Evolutionary conservation across 257 asterid genomes (phyloP), one percentile per base, ranked within the genome.

Genomic region (Solanum appendiculatum): DNA sequence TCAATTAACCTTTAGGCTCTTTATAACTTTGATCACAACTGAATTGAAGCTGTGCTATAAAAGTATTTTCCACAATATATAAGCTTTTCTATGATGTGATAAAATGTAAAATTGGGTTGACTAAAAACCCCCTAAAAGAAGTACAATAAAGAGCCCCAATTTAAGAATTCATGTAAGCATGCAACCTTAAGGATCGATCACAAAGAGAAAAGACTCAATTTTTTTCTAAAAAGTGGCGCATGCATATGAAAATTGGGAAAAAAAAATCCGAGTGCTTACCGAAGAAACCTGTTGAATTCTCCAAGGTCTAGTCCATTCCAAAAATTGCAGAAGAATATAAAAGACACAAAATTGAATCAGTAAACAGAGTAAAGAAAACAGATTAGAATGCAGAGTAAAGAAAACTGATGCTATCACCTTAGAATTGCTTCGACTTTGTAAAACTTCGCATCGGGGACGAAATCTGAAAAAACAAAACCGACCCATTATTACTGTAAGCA

Each of bases 351-450:
- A 86, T 12, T 87, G 40, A 66, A 72, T 81, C 46, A 74, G 42
- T 64, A 87, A 11, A 3, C 25, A 54, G 78, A 37, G 1, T 48
- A 16, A 80, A 20, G n/a, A 27, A 88, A 29, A 44, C 42, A 25
- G 37, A 40, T 31, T 36, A 74, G 63, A 34, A 84, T 63, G 81
- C 70, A 66, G 25, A 46, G 31, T 66, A 20, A 44, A 9, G 23
- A 64, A 86, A 25, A 66, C 1, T 3, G 78, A 18, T 9, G 69
- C 15, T 60, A 60, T 36, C 54, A 96, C 99, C 99, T 96, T n/a
- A 96, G 86, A 90, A 96, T 91, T 16, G 98, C 99, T 92, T 96
- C 99, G 9, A 96, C 94, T 91, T 95, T 96, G 93, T 94, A 96
- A 90, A 94, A 96, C 18, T 91, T 89, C 63, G 98, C 96, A 64